These are phyloP conservation scores for Spathaspora girioi DNA, from an alignment of 805 yeast species.

Conservation along the genomic window DNA sequence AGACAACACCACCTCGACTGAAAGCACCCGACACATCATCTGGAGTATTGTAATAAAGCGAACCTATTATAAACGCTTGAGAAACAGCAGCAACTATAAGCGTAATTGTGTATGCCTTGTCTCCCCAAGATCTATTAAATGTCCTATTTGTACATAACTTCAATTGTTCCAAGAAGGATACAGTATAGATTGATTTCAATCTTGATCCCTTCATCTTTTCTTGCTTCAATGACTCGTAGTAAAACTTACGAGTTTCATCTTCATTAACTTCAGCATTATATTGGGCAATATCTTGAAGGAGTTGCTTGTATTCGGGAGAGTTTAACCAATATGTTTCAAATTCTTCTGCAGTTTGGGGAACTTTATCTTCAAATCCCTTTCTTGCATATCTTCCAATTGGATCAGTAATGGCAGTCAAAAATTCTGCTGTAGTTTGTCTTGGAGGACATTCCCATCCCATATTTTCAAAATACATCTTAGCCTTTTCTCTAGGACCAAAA, in stretches of 20 bases:
- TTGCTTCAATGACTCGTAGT: slow-evolving; percentile 30
- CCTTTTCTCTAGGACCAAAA: slow-evolving; percentile 56
- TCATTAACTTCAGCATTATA: slow-evolving; percentile 13
- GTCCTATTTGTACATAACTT: slow-evolving; percentile 47
- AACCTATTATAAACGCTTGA: slow-evolving; percentile 62
- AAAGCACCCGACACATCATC: slow-evolving; percentile 53
- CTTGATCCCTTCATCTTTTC: slow-evolving; percentile 37
- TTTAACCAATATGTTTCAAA: slow-evolving; percentile 57
- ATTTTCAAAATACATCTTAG: slow-evolving; percentile 53
- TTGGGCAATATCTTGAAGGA: slow-evolving; percentile 20
- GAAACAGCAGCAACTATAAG: slow-evolving; percentile 45
- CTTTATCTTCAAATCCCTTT: slow-evolving; percentile 45
- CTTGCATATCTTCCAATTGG: slow-evolving; percentile 54
- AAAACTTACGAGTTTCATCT: slow-evolving; percentile 30
- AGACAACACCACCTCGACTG: slow-evolving; percentile 61
- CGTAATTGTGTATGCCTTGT: slow-evolving; percentile 47
- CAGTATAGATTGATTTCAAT: slow-evolving; percentile 39
- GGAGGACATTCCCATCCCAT: slow-evolving; percentile 66
- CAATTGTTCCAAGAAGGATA: slow-evolving; percentile 47
- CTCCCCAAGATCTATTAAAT: slow-evolving; percentile 54
- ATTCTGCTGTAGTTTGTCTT: slow-evolving; percentile 70
- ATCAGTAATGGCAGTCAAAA: slow-evolving; percentile 65
- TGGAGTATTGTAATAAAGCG: slow-evolving; percentile 55
- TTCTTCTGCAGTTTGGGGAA: slow-evolving; percentile 62
- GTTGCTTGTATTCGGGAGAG: slow-evolving; percentile 31